Evolutionary conservation across 805 yeast species (phyloP).

Genomic region (Myxozyma kluyveri): DNA sequence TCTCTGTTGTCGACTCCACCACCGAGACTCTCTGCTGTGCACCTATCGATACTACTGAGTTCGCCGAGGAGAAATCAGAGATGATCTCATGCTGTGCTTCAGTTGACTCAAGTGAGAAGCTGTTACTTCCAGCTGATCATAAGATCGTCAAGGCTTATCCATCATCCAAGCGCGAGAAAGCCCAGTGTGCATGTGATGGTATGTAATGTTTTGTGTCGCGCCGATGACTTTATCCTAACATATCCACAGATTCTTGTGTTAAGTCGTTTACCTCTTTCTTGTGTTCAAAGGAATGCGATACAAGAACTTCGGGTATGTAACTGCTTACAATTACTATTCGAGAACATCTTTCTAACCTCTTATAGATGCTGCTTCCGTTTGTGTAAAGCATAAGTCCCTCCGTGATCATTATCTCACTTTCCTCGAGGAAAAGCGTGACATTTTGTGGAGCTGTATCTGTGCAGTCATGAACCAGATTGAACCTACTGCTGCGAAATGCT

Average conservation of each 20-base stretch:
- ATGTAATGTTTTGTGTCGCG: background rate
- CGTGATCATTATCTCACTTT: slow-evolving; percentile 17
- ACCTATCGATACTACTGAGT: background rate
- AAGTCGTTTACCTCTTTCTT: slow-evolving; percentile 10
- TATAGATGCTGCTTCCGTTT: background rate
- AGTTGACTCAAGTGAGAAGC: background rate
- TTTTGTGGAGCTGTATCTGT: slow-evolving; percentile 20
- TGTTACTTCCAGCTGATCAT: slow-evolving; percentile 1
- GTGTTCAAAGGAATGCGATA: slow-evolving; percentile 16
- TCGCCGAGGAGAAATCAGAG: background rate
- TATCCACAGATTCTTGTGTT: slow-evolving; percentile 7
- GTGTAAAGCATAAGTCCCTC: slow-evolving; percentile 13
- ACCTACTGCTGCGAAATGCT: slow-evolving; percentile 1
- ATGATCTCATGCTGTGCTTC: slow-evolving; percentile 7
- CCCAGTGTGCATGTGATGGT: slow-evolving; percentile 14
- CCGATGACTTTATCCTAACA: background rate
- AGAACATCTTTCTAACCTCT: background rate
- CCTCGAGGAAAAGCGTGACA: slow-evolving; percentile 7
- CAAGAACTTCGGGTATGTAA: slow-evolving; percentile 3
- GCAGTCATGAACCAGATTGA: slow-evolving; percentile 11
- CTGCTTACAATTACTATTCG: too few relatives aligned
- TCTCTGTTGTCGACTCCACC: background rate
- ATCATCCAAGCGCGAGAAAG: background rate
- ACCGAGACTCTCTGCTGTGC: slow-evolving; percentile 4
- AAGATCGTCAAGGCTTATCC: slow-evolving; percentile 5